These are phyloP conservation scores for Tylopilus sp. DNA, from an alignment of 768 basidiomycete species.

Conservation along the genomic window DNA sequence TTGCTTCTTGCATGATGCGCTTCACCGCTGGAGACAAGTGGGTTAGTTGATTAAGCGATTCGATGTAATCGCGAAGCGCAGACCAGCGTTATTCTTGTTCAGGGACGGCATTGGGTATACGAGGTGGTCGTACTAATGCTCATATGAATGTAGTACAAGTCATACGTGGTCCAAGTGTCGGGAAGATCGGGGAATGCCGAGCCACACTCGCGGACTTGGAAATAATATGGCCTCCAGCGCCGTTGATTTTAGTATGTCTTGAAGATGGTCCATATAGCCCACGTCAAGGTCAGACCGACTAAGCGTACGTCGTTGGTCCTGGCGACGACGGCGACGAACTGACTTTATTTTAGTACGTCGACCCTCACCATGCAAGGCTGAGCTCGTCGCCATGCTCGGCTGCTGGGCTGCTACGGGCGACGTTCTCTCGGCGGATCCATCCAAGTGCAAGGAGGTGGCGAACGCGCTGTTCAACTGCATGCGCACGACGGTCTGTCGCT, in stretches of 20 bases:
- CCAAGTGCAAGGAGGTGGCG: constrained; percentile 56
- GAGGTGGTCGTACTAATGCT: not conserved
- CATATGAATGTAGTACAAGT: too few species aligned
- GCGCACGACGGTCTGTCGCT: constrained; percentile 68
- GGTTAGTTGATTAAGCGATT: not conserved
- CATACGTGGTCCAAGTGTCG: constrained; percentile 5
- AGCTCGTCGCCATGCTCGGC: constrained; percentile 75
- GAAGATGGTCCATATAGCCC: constrained; percentile 64
- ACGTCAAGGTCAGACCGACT: constrained; percentile 74
- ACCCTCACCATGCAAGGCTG: constrained; percentile 31
- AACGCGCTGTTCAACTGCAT: constrained; percentile 74
- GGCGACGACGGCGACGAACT: not conserved
- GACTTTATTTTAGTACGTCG: constrained; percentile 5
- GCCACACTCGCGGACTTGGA: constrained; percentile 7
- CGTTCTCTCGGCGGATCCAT: constrained; percentile 42
- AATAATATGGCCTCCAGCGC: not conserved
- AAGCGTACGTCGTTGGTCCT: constrained; percentile 50
- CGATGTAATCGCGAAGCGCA: constrained; percentile 16
- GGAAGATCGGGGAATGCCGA: constrained; percentile 15
- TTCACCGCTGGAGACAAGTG: constrained; percentile 65
- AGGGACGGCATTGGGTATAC: constrained; percentile 37
- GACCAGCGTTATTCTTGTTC: constrained; percentile 90
- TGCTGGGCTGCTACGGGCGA: constrained; percentile 83
- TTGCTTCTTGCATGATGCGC: constrained; percentile 95
- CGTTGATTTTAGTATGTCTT: not conserved